Evolutionary conservation across 2,329 filamentous ascomycete species (phyloP).

Genomic region (Beauveria scarabaeidicola): DNA sequence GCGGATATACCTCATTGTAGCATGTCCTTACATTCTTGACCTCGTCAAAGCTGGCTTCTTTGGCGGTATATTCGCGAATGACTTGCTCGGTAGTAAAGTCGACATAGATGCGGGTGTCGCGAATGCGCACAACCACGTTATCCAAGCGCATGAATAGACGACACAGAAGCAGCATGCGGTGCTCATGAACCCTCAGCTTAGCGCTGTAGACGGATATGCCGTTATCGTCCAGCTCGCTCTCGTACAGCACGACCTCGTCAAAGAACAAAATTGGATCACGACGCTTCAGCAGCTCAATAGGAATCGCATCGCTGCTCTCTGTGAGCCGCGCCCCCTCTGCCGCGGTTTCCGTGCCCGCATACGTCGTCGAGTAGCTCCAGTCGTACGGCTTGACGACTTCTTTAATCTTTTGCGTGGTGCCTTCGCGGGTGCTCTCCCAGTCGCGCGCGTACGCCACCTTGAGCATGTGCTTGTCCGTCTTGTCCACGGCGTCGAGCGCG

Average conservation of each 20-base stretch:
- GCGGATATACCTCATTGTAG: not conserved
- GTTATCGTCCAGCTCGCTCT: conserved; percentile 97
- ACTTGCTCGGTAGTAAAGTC: conserved; percentile 76
- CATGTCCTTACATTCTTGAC: conserved; percentile 55
- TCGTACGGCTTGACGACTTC: conserved; percentile 95
- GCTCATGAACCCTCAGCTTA: conserved; percentile 89
- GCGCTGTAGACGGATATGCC: conserved; percentile 84
- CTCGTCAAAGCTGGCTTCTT: conserved; percentile 71
- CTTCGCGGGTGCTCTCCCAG: conserved; percentile 63
- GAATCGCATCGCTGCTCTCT: conserved; percentile 48
- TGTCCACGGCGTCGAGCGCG: conserved; percentile 85
- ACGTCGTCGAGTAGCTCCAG: conserved; percentile 93
- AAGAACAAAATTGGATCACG: conserved; percentile 95
- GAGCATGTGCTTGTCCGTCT: conserved; percentile 83
- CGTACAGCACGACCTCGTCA: conserved; percentile 91
- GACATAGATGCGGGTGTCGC: conserved; percentile 86
- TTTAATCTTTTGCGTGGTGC: conserved; percentile 78
- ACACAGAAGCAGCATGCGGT: conserved; percentile 73
- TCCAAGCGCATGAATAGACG: conserved; percentile 91
- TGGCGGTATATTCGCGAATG: conserved; percentile 82
- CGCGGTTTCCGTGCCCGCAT: conserved; percentile 54
- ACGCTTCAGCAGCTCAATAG: conserved; percentile 75
- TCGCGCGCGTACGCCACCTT: conserved; percentile 87
- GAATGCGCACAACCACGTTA: conserved; percentile 75
- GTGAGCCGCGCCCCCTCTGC: conserved; percentile 17